Base-by-base conservation (phyloP, 2,329 filamentous ascomycete genomes). In the Aspergillus clavatus region DNA sequence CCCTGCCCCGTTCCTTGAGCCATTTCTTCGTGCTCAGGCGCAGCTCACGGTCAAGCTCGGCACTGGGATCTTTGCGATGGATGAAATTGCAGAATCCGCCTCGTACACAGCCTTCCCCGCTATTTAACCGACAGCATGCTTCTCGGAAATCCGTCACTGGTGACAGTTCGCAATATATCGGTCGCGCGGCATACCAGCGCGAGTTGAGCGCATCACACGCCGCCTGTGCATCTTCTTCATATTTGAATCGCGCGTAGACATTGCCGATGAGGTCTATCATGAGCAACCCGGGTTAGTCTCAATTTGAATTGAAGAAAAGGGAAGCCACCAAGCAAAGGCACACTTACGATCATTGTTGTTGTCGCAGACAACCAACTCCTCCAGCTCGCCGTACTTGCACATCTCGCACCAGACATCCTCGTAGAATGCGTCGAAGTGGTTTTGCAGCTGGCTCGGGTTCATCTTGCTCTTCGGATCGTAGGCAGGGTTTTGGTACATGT, bases 331-430 rank as follows among this genome's bases (percentile, higher is more conserved):
- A 39, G 29, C 8, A 21, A 23, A 14, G 10, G 23, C n/a, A 27
- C 11, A 80, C 83, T 59, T 69, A 87, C 84, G 91, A 67, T 98
- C 93, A 73, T 98, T 98, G 73, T 97, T 97, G 72, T 98, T 98
- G 75, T 98, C 93, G 73, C 93, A 98, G 2, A 98, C 91, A 10
- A 98, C 93, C 10, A 98, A 81, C 74, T 98, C 93, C 73, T 98
- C 93, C 27, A 97, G 79, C 73, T 97, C 89, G 57, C 93, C 93
- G 69, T 94, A 98, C 73, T 95, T 89, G 84, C 93, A 97, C 77
- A 98, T 88, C 80, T 98, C 93, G 75, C 91, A 97, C 91, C 93
- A 98, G 57, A 98, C 89, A 69, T 98, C 93, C 76, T 98, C 93
- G 78, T 98, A 98, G 72, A 98, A 98, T 63, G 93, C 93, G 72